Base-by-base conservation (phyloP, 306 rosid genomes). In the Quillaja saponaria region DNA sequence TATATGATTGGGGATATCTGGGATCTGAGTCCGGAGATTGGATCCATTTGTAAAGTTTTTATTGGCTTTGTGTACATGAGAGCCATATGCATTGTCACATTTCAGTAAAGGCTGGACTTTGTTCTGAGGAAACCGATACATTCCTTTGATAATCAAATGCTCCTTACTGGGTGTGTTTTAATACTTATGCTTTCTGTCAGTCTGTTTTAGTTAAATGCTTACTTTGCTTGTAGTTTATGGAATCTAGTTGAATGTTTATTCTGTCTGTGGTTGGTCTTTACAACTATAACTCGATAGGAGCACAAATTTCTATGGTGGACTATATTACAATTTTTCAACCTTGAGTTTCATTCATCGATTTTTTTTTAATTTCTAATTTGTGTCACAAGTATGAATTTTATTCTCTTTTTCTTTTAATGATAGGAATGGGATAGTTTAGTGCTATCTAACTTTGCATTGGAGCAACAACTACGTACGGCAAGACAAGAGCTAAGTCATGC, bases 401-500 rank as follows among this genome's bases (percentile, higher is more conserved):
- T 42, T 9, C 49, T n/a, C 17, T 25, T n/a, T 47, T 66, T 59
- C 37, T 37, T 40, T n/a, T 62, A 49, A 61, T 46, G 49, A 34
- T 55, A 90, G 97, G 97, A 90, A 81, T 90, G 97, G 97, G 97
- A 90, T 78, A 85, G 82, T 38, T 70, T 90, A 71, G 79, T 90
- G 95, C 80, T 90, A 25, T 82, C 97, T 31, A 87, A 87, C 75
- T 90, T 87, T 78, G 94, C 97, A 3, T 74, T 87, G 81, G 97
- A 90, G 82, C 88, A 87, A 71, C 97, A 90, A 61, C 78, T 90
- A 52, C 97, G 87, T 72, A 85, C 96, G 34, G 97, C 96, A 51
- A 85, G 97, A 65, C 97, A 90, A 79, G 97, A 90, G 78, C 78
- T 90, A 19, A 90, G 97, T 78, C 97, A 90, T 65, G 97, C 97